A percentile compares a stretch with the other conserved stretches of the same genome.
These are phyloP conservation scores for Blastobotrys ciferrii DNA, from an alignment of 1,139 yeast genomes.

Conservation along the genomic window DNA sequence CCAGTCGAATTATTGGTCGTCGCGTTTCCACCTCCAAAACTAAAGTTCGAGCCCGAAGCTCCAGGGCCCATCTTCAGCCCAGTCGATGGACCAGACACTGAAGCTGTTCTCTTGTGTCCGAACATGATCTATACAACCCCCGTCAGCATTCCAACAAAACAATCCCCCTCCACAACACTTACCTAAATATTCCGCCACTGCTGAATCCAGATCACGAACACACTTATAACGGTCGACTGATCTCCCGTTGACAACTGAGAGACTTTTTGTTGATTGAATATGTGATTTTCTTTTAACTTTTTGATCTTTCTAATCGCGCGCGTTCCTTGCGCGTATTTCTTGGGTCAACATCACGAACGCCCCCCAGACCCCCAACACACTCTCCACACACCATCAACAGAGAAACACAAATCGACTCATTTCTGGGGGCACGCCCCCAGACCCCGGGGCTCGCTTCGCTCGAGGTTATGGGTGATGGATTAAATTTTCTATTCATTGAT, in stretches of 20 bases:
- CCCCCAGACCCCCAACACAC: no score
- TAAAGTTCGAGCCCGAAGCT: conserved; percentile 3
- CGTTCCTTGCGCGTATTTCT: no score
- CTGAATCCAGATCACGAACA: conserved; percentile 4
- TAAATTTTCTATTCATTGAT: no score
- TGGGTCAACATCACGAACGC: no score
- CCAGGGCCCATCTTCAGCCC: conserved; percentile 1
- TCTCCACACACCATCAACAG: no score
- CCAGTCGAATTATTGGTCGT: no score
- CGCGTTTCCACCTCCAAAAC: conserved; percentile 1
- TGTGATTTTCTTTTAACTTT: conserved; percentile 2
- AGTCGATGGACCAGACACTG: neutral
- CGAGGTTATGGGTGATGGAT: no score
- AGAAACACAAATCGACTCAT: no score
- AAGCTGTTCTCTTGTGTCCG: conserved; percentile 7
- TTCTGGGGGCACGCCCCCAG: no score
- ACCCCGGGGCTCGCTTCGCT: no score
- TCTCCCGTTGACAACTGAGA: no score
- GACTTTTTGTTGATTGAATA: neutral
- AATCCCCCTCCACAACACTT: neutral
- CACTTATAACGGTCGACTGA: neutral
- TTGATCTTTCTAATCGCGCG: conserved; percentile 1
- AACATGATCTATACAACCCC: conserved; percentile 6
- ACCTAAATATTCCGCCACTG: conserved; percentile 2
- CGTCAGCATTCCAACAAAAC: neutral